These are phyloP conservation scores for Thuja plicata DNA, from an alignment of 83 land plant genomes.

Conservation along the genomic window DNA sequence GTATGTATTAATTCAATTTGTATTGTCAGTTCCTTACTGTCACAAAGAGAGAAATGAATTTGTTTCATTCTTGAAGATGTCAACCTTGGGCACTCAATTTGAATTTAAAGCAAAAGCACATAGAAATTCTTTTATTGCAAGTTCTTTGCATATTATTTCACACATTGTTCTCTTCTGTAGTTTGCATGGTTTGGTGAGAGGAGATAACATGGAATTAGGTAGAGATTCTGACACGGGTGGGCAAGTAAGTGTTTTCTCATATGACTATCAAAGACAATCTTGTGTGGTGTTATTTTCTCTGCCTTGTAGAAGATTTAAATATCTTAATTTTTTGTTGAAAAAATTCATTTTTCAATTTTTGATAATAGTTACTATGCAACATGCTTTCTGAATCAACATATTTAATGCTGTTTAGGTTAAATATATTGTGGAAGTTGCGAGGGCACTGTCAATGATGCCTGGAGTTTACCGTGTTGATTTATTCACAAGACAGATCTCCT, in stretches of 20 bases:
- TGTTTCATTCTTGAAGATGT: background rate
- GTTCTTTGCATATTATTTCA: background rate
- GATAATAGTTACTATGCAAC: background rate
- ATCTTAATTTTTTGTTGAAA: background rate
- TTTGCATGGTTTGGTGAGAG: constrained; percentile 95
- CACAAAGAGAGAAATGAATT: background rate
- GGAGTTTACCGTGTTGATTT: constrained; percentile 87
- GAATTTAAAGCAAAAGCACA: background rate
- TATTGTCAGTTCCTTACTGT: background rate
- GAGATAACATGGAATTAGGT: constrained; percentile 98
- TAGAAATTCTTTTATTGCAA: background rate
- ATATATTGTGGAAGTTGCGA: constrained; percentile 85
- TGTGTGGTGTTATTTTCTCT: background rate
- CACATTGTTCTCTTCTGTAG: constrained; percentile 29
- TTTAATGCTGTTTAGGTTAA: constrained; percentile 53
- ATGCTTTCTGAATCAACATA: background rate
- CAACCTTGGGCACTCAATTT: background rate
- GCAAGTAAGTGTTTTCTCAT: constrained; percentile 49
- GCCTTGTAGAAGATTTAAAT: background rate
- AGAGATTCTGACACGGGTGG: constrained; percentile 98
- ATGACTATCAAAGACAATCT: background rate
- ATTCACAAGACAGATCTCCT: constrained; percentile 74
- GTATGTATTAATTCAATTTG: background rate
- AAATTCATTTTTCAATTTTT: background rate
- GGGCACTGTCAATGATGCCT: constrained; percentile 89